Percentiles rank a stretch among this genome's conserved stretches.
phyloP scores from a whole-genome alignment of 352 stramenopile species.

The Phytopythium boreale region DNA sequence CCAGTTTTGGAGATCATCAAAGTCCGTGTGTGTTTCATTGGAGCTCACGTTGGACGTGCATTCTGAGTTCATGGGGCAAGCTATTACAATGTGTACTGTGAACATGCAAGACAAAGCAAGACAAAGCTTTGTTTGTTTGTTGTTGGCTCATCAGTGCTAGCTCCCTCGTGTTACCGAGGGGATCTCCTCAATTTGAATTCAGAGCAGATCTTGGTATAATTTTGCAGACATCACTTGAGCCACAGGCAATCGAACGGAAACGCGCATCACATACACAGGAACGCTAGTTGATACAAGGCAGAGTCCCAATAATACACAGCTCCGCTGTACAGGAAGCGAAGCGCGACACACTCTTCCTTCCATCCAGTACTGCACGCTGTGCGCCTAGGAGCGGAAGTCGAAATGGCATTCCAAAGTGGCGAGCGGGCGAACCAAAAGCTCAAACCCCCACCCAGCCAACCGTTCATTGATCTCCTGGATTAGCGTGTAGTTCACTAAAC shows the following conservation, averaged over 20 bases:
- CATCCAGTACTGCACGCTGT: too few relatives aligned
- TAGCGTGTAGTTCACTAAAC: neutral
- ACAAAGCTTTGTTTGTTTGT: too few relatives aligned
- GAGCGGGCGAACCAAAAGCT: neutral
- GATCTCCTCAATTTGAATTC: conserved; percentile 74
- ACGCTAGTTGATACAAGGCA: too few relatives aligned
- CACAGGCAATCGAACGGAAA: neutral
- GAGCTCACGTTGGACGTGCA: too few relatives aligned
- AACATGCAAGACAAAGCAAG: too few relatives aligned
- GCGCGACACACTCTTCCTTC: too few relatives aligned
- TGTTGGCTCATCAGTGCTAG: conserved; percentile 60
- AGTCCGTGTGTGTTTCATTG: too few relatives aligned
- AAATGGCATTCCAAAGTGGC: neutral
- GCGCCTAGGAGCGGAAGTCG: neutral
- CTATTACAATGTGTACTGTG: too few relatives aligned
- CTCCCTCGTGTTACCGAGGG: conserved; percentile 77
- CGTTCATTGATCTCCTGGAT: neutral
- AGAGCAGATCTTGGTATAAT: conserved; percentile 86
- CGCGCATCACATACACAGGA: neutral
- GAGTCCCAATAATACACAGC: too few relatives aligned
- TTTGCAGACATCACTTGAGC: conserved; percentile 67
- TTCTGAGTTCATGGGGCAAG: too few relatives aligned
- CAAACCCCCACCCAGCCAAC: neutral
- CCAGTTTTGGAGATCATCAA: neutral
- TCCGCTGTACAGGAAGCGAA: too few relatives aligned